Base-by-base conservation (phyloP, 176 grass and related monocot genomes). In the Urochloa ruziziensis region DNA sequence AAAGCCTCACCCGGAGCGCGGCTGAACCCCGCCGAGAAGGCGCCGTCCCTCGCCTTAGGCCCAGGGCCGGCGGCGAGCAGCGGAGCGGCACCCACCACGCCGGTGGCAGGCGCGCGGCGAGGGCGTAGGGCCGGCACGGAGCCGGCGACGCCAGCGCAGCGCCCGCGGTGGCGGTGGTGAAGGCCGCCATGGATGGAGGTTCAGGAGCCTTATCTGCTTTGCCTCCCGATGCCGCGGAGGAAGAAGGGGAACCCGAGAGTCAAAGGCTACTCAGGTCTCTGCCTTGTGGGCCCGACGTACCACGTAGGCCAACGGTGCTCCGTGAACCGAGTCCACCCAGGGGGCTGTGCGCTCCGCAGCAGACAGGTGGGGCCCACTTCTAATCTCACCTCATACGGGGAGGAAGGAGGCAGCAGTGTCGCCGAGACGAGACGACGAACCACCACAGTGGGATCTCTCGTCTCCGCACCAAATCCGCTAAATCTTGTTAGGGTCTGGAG, bases 171-270 rank as follows among this genome's bases (percentile, higher is more conserved):
- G 71, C 0, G 8, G 78, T 53, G 36, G 74, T 66, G 81, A 81
- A 77, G 54, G 80, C 64, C 34, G 82, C 87, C 93, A 94, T 91
- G 59, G 34, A n/a, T n/a, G 6, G 25, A 16, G 18, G 63, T 23
- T 13, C 10, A 58, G 1, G 64, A 82, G 36, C n/a, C 77, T 85
- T 85, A 85, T 89, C 88, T 68, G 44, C 36, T 68, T 34, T 10
- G 65, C 79, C 18, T 12, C 5, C 73, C 67, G 10, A 6, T 4
- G 76, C 6, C 42, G 28, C 27, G 67, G 32, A 60, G 76, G 51
- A 89, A 39, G 28, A 65, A 36, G 67, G 28, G 6, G 6, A 23
- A 4, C n/a, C n/a, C n/a, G n/a, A 21, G 19, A 52, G 23, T 6
- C 19, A 44, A 29, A 8, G 47, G 51, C 4, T 17, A 13, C 29